Base-by-base conservation (phyloP, 1,139 yeast genomes). In the Lodderomyces margitis region DNA sequence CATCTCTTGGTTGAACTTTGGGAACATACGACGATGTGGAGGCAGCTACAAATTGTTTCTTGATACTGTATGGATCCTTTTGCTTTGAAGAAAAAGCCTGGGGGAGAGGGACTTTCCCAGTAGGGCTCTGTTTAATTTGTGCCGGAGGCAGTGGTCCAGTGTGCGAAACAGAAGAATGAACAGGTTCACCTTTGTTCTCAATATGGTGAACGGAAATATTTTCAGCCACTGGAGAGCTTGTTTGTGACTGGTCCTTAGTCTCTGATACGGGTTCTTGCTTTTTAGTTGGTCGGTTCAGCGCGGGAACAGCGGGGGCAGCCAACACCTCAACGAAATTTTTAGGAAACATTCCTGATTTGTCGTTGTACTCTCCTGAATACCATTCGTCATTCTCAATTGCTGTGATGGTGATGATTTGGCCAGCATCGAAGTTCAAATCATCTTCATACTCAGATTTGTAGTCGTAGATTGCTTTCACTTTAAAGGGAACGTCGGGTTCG, bases 391-490 rank as follows among this genome's bases (percentile, higher is more conserved):
- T 47, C 54, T 89, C 96, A 44, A 87, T 70, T 21, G 77, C 79
- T 3, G 82, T 79, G 16, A 92, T 96, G 5, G 80, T 76, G 47
- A 92, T 83, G 35, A 75, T 23, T 88, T 96, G 45, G 86, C 86
- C 92, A 5, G 70, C 77, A 1, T 62, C 61, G 12, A 36, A 36
- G 30, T 76, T 69, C 58, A 92, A 74, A 61, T 92, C 98, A 57
- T 89, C 98, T 24, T 83, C 89, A 53, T 76, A 85, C 33, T 84
- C 95, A 6, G 95, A 85, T 46, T 72, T 67, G 65, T 87, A 87
- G 43, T 83, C 85, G 55, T 71, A 87, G 36, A 84, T 59, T 5
- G 96, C 85, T 55, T 72, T 73, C 4, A 84, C 95, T 55, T 70
- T 67, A 63, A 85, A 87, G n/a, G 94, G 95, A 9, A 38, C 36